Base-by-base conservation (phyloP, 129 eudicot species). In the Centrapalus pauciflorus region DNA sequence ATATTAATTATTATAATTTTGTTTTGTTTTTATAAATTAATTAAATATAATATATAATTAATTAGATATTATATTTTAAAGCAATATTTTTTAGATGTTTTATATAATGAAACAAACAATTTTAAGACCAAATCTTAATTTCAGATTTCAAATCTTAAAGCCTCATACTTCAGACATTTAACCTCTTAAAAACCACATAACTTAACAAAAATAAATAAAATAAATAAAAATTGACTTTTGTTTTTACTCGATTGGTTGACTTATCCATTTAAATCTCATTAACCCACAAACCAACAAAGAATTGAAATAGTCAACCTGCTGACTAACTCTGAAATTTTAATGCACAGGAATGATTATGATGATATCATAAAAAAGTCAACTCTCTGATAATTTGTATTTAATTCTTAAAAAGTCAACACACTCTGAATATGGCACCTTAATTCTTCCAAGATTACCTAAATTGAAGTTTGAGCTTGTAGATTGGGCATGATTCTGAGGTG, bases 401-500 rank as follows among this genome's bases (percentile, higher is more conserved):
- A 55, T n/a, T 13, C 38, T 2, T 5, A 16, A 41, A 65, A 66
- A 65, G 79, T 74, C 79, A 74, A 74, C 73, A 74, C 73, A 62
- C 71, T 74, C 48, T 2, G 13, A 19, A 48, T n/a, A 30, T 52
- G 14, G 9, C 24, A 28, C 35, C 65, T 62, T 62, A 52, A 32
- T 60, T 34, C 19, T 58, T 70, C 7, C 19, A 33, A 32, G 17
- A 7, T 16, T 11, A 16, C 33, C 27, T 58, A 29, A 61, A 65
- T 74, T 33, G 79, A 66, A 66, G 73, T 65, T 66, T 74, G 79
- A 66, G 78, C 72, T 59, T 64, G 26, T 16, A 29, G 71, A 73
- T 73, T 28, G 72, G 66, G 66, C 65, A 64, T 55, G 67, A 74
- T 74, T 65, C 35, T 55, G 67, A 55, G 67, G 60, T 45, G 79